Evolutionary conservation across 306 rosid species (phyloP).

Genomic region (Cucurbita ficifolia): DNA sequence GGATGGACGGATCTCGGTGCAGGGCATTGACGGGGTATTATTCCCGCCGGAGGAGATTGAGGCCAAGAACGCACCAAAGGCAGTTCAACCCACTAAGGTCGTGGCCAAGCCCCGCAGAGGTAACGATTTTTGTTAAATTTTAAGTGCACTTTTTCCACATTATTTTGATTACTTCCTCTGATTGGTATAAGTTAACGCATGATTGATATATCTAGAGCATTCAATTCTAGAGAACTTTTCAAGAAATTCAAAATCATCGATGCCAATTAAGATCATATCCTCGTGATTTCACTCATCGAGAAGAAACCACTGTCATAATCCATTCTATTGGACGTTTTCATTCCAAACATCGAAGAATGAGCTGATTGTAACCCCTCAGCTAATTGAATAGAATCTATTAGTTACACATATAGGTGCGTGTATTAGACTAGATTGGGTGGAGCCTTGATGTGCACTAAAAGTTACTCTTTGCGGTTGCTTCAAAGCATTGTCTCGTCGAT

Average conservation of each 20-base stretch:
- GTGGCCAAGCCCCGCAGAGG: slow-evolving; percentile 18
- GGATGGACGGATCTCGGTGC: slow-evolving; percentile 22
- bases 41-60: slow-evolving; percentile 13
- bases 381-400: neutral
- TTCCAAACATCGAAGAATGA: neutral
- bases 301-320: neutral
- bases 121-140: neutral
- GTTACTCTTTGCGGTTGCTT: slow-evolving; percentile 1
- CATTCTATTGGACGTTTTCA: neutral
- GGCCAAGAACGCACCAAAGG: neutral
- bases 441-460: neutral
- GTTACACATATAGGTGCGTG: neutral
- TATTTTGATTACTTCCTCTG: neutral
- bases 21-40: slow-evolving; percentile 22
- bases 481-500: neutral
- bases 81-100: slow-evolving; percentile 5
- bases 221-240: neutral
- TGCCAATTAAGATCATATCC: neutral
- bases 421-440: neutral
- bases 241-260: neutral
- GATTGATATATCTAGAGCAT: neutral
- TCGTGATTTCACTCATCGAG: neutral
- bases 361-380: neutral
- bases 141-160: neutral
- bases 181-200: neutral